Base-by-base conservation (phyloP, 1,284 basidiomycete species). In the Earliella scabrosa region DNA sequence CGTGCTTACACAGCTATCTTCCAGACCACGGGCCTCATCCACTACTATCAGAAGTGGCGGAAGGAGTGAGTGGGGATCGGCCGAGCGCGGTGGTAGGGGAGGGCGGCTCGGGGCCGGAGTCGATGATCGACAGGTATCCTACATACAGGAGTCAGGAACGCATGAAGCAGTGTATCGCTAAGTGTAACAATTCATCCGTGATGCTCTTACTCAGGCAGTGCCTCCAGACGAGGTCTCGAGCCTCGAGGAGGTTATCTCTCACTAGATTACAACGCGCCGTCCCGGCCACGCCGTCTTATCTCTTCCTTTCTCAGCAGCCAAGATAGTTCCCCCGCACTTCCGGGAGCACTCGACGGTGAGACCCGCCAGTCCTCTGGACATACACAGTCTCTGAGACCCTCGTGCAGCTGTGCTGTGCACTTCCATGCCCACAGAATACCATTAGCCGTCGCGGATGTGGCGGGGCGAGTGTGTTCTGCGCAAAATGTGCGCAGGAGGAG, bases 11-110 rank as follows among this genome's bases (percentile, higher is more conserved):
- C 50, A 54, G 44, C 26, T 31, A 34, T 39, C 21, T 34, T 58
- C 6, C 66, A 94, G 91, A 97, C 95, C 2, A 93, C 93, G 7
- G 93, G 95, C 38, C 80, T 97, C 59, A 96, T 98, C 73, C 90
- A 97, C 77, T 95, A 92, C 76, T 97, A 95, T 78, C 92, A 95
- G 82, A 88, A 90, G 71, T 80, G 88, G 77, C 83, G 93, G 69
- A 84, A 87, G 71, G 88, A 92, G 75, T 90, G 71, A 82, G n/a
- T n/a, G n/a, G n/a, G 14, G 35, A 38, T 38, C 38, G 41, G 21
- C 34, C 20, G 27, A 26, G 41, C 35, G n/a, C 9, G 35, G 18
- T 38, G 35, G 35, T 38, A 38, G 35, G n/a, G 18, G 18, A n/a
- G n/a, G n/a, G n/a, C n/a, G n/a, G n/a, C n/a, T n/a, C n/a, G 39